Conservation (phyloP, 495 filamentous ascomycete species). For the Xylaria cubensis region DNA sequence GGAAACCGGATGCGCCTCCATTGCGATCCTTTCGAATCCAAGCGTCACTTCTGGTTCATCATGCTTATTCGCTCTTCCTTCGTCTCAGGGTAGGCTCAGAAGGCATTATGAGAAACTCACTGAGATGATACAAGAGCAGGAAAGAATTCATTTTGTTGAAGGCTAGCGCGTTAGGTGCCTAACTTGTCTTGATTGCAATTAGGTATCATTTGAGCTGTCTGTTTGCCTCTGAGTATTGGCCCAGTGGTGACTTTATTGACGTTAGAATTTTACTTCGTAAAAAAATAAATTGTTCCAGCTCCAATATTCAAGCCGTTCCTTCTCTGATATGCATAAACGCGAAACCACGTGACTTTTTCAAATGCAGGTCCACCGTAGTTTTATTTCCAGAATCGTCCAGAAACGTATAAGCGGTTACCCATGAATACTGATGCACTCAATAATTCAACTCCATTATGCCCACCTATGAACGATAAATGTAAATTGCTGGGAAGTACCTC, state of each 20-base stretch:
- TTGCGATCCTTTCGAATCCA: neutral
- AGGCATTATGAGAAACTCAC: neutral
- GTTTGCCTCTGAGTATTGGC: neutral
- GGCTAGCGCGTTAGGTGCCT: neutral
- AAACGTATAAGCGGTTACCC: neutral
- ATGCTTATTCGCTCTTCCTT: neutral
- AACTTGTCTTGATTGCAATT: neutral
- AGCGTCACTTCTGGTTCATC: neutral
- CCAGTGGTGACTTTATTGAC: neutral
- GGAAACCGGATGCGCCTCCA: neutral
- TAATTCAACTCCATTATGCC: neutral
- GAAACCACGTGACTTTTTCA: slow-evolving; percentile 21
- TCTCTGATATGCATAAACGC: neutral
- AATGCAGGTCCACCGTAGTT: neutral
- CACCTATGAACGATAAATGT: neutral
- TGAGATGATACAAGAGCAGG: neutral
- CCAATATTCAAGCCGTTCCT: neutral
- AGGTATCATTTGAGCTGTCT: neutral
- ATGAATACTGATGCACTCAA: neutral
- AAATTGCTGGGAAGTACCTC: neutral
- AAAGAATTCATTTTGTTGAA: neutral
- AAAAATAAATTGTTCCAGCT: neutral
- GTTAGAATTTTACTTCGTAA: neutral
- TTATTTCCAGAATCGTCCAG: slow-evolving; percentile 18
- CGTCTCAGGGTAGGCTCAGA: neutral